Base-by-base conservation (phyloP, 179 eudicot species). In the Gypsophila paniculata region DNA sequence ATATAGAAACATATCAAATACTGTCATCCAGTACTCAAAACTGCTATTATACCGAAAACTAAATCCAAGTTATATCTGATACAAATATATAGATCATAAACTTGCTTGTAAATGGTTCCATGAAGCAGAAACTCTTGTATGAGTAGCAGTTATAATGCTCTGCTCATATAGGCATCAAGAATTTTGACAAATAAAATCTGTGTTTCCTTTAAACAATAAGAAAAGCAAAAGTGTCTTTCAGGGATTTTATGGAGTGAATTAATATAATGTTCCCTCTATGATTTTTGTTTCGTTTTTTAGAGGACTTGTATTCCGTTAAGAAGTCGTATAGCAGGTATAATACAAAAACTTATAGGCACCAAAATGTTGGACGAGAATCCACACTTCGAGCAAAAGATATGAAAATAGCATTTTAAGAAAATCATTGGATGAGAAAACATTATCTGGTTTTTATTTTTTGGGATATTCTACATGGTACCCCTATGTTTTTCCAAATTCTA, bases 391-490 rank as follows among this genome's bases (percentile, higher is more conserved):
- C 13, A 5, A 32, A 29, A 59, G 32, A 25, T 59, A 59, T 22
- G 63, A 23, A 59, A 23, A 6, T 22, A 38, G 23, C 11, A 39
- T 61, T 61, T 14, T n/a, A 26, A 39, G 19, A 15, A 14, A 14
- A 29, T 14, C 68, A 36, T 38, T 14, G 25, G 36, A 63, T 63
- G 46, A 34, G 36, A 49, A 4, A 63, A n/a, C 68, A 63, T 63
- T 38, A 63, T 21, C 38, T 63, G 18, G n/a, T n/a, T n/a, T n/a
- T n/a, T 15, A 14, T 48, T 63, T 34, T 62, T 62, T 32, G n/a
- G 22, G n/a, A n/a, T n/a, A n/a, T n/a, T n/a, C n/a, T n/a, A n/a
- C n/a, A n/a, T n/a, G n/a, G n/a, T n/a, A n/a, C n/a, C n/a, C n/a
- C n/a, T n/a, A n/a, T n/a, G n/a, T n/a, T n/a, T n/a, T n/a, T n/a